Evolutionary conservation across 768 basidiomycete species (phyloP).

Genomic region (Baorangia bicolor): DNA sequence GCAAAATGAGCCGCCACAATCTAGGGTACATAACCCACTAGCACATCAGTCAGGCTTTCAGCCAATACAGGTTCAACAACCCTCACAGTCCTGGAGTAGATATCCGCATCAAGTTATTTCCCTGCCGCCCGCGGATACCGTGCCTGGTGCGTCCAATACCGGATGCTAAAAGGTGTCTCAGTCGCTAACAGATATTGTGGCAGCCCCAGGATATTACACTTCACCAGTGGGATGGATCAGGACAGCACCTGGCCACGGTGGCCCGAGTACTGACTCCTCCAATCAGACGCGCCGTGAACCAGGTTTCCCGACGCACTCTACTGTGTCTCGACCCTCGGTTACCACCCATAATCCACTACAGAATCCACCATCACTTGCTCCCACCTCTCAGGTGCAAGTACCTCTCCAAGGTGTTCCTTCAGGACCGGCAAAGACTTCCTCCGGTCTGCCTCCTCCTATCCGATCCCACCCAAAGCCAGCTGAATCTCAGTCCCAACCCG

Average conservation of each 20-base stretch:
- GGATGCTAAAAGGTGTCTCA: background rate
- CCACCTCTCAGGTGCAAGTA: conserved; percentile 2
- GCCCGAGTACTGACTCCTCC: background rate
- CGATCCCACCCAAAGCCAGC: background rate
- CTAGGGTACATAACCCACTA: background rate
- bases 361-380: background rate
- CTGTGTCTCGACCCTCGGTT: background rate
- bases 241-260: background rate
- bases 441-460: background rate
- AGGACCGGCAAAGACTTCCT: background rate
- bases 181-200: background rate
- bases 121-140: background rate
- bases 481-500: conserved; percentile 1
- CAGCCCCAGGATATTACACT: conserved; percentile 2
- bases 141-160: conserved; percentile 10
- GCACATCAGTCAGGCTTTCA: conserved; percentile 4
- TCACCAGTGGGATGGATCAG: background rate
- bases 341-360: conserved; percentile 1
- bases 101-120: conserved; percentile 4
- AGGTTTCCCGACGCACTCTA: background rate
- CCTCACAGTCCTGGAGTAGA: conserved; percentile 7
- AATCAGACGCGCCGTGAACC: background rate
- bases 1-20: conserved; percentile 10
- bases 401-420: conserved; percentile 3
- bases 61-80: conserved; percentile 6